Evolutionary conservation across 116 monocot genomes (phyloP), one percentile per base, ranked within the genome.

Genomic region (Zostera marina): DNA sequence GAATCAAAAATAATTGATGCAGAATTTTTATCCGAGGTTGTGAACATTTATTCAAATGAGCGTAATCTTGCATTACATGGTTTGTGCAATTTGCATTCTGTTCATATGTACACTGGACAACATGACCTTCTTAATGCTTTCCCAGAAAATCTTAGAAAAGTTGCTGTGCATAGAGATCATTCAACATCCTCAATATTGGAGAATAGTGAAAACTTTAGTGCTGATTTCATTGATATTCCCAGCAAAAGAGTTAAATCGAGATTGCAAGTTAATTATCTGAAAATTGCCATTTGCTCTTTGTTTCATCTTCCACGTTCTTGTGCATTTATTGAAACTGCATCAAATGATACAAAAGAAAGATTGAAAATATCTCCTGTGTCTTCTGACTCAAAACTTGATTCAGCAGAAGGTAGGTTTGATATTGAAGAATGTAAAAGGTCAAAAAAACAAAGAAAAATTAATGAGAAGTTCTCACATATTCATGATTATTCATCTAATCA

Each of bases 1-100:
- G 98, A 98, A 67, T 68, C 86, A 56, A 72, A 47, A 54, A 60
- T 75, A 55, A 54, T 64, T 69, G 90, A 83, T 54, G 20, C 32
- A 45, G 24, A 64, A 58, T 44, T 69, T 1, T 54, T 98, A 23
- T 19, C 62, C 64, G 83, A 90, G 40, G 56, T 56, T 62, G 65
- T 81, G 22, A 69, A 60, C 44, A 65, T 79, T 49, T 98, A 86
- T 64, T 73, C 85, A 42, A 90, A 71, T 77, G 98, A 98, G 64
- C 82, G 98, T 21, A 69, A 70, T 16, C 86, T 98, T 66, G 63
- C 85, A 44, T 76, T 98, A 72, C 76, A 65, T 54, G 86, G 87
- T 60, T 40, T 70, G 65, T 59, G 53, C 22, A 52, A 26, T 58
- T 64, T 68, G 41, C 59, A 70, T 53, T 73, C 73, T 8, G 42